Evolutionary conservation across 176 grass and related monocot genomes (phyloP).

Genomic region (Saccharum spontaneum): DNA sequence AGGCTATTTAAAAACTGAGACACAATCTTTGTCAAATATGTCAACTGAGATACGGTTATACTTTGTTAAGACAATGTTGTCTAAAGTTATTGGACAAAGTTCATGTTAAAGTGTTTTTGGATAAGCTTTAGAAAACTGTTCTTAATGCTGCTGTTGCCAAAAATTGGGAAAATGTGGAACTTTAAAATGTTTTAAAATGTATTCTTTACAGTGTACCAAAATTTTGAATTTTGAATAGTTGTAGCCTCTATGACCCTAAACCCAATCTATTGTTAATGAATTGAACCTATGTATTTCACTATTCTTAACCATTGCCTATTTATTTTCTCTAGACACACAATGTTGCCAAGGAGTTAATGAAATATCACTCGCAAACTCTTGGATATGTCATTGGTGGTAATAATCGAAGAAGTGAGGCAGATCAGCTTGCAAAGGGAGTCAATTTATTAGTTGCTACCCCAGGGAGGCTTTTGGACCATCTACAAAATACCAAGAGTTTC

Average conservation of each 20-base stretch:
- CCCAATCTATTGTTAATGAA: background rate
- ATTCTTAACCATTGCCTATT: background rate
- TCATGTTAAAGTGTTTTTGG: background rate
- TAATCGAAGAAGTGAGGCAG: constrained; percentile 74
- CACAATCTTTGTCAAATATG: background rate
- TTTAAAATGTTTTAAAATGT: background rate
- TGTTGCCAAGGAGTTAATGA: constrained; percentile 93
- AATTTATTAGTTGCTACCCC: constrained; percentile 95
- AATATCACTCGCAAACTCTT: constrained; percentile 86
- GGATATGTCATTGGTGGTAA: constrained; percentile 87
- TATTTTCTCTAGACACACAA: constrained; percentile 72
- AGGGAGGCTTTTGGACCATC: constrained; percentile 97
- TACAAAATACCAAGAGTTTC: constrained; percentile 85
- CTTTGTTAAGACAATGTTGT: background rate
- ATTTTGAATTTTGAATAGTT: background rate
- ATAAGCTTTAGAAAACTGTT: background rate
- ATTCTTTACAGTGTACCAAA: background rate
- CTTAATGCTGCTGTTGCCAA: background rate
- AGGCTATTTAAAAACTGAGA: background rate
- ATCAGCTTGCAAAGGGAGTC: constrained; percentile 81
- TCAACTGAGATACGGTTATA: background rate
- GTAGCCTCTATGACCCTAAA: background rate
- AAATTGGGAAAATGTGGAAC: background rate
- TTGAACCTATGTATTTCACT: background rate
- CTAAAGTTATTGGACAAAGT: background rate